These are phyloP conservation scores for Protostelium mycophagum DNA, from an alignment of 78 protist species.

Conservation along the genomic window DNA sequence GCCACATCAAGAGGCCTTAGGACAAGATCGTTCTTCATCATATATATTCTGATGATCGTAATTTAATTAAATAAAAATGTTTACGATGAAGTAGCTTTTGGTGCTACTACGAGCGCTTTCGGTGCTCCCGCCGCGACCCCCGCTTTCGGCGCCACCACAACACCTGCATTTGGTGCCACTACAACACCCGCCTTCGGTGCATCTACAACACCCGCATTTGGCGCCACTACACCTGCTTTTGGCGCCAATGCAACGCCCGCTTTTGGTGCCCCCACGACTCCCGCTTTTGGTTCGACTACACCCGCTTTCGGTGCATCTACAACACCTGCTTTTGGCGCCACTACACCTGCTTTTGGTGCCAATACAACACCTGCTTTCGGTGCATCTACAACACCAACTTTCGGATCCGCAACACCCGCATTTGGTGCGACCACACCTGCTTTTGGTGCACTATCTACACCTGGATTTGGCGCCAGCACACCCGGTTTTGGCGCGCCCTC, in stretches of 20 bases:
- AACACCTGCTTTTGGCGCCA: neutral
- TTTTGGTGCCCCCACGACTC: neutral
- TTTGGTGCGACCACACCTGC: neutral
- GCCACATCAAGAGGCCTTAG: too few relatives aligned
- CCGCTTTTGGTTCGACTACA: neutral
- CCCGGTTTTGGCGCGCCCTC: neutral
- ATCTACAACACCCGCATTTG: neutral
- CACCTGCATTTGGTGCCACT: neutral
- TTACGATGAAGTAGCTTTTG: too few relatives aligned
- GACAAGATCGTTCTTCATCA: too few relatives aligned
- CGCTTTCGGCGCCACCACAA: neutral
- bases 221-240: neutral
- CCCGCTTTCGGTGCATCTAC: neutral
- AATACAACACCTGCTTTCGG: neutral
- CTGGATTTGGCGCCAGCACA: neutral
- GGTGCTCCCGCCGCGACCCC: neutral
- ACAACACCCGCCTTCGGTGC: neutral
- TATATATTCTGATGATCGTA: too few relatives aligned
- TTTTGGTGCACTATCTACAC: neutral
- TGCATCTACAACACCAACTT: neutral
- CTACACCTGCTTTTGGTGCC: neutral
- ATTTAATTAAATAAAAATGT: too few relatives aligned
- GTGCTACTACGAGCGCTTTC: neutral
- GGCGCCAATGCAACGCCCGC: neutral
- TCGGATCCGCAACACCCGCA: neutral